Evolutionary conservation across 139 green algal genomes (phyloP), one percentile per base, ranked within the genome.

Genomic region (Haematococcus sp.): DNA sequence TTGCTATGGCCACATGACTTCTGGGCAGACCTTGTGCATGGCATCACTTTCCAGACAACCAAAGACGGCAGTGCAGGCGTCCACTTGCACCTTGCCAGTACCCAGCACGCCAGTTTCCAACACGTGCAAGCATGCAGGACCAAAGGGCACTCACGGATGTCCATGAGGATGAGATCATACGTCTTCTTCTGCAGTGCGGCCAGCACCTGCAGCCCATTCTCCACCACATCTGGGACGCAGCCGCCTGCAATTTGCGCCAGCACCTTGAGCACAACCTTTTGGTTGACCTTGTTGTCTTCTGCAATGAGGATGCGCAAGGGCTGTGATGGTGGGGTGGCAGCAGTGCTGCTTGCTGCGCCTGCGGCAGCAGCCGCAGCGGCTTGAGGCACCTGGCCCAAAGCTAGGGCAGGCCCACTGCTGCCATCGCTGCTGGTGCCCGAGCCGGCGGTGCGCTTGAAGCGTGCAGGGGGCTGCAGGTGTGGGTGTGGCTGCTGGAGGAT

Each of bases 101-200:
- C n/a, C n/a, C 15, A 20, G 27, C 56, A 55, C 2, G 13, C 27
- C 19, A 27, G 23, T 25, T 16, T 20, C 17, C 1, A n/a, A 16
- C n/a, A 51, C 64, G n/a, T n/a, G n/a, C n/a, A n/a, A n/a, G n/a
- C 25, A 49, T 30, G 9, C 55, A 43, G 51, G 19, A 86, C 80
- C 86, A 92, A 15, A 88, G 61, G 88, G 7, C 40, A 49, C 40
- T 49, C 40, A 49, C 40, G 84, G 4, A 92, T 81, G 76, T 96
- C 91, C 91, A 96, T 94, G 27, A 96, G 83, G 58, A 96, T 84
- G 31, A 96, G 72, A 82, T 96, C 91, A 49, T 91, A 95, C 28
- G 22, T 58, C 46, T 82, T 82, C 5, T 76, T 60, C 69, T 84
- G 44, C 54, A 84, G 70, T 56, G 70, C 70, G 25, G 28, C 27